Percentiles rank a stretch among this genome's conserved stretches.
Conservation (phyloP, 129 eudicot species). For the Sambucus nigra region DNA sequence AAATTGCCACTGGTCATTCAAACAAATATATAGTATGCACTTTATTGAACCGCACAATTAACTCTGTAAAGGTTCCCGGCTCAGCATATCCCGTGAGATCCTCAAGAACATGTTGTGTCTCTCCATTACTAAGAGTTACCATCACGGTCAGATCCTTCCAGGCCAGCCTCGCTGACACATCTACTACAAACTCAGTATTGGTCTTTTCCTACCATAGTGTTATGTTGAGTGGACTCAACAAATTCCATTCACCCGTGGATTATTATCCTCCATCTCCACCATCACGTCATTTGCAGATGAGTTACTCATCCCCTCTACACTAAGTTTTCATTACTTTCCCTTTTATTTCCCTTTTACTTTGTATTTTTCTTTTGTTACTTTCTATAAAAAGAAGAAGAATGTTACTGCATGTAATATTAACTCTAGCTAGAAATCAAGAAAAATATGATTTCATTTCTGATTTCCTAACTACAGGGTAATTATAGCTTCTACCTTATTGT, state of each 20-base stretch:
- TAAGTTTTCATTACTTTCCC: too few species aligned
- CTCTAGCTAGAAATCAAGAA: too few species aligned
- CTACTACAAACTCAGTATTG: conserved; percentile 46
- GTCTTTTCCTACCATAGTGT: conserved; percentile 69
- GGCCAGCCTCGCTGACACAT: conserved; percentile 86
- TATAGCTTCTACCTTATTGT: neutral
- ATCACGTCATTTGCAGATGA: conserved; percentile 28
- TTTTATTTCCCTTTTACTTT: too few species aligned
- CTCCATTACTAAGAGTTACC: conserved; percentile 84
- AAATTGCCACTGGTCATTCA: too few species aligned
- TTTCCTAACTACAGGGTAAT: too few species aligned
- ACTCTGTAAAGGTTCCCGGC: conserved; percentile 90
- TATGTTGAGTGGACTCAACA: conserved; percentile 81
- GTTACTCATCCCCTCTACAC: too few species aligned
- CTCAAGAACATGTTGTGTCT: conserved; percentile 76
- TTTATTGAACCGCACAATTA: too few species aligned
- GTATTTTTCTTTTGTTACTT: too few species aligned
- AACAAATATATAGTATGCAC: too few species aligned
- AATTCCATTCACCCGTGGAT: conserved; percentile 19
- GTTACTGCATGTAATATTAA: too few species aligned
- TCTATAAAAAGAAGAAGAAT: too few species aligned
- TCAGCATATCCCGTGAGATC: conserved; percentile 84
- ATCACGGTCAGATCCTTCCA: conserved; percentile 92
- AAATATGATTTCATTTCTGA: too few species aligned
- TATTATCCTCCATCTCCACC: conserved; percentile 66